These are phyloP conservation scores for Teratosphaeria viscida DNA, from an alignment of 2,329 filamentous ascomycete genomes.

Conservation along the genomic window DNA sequence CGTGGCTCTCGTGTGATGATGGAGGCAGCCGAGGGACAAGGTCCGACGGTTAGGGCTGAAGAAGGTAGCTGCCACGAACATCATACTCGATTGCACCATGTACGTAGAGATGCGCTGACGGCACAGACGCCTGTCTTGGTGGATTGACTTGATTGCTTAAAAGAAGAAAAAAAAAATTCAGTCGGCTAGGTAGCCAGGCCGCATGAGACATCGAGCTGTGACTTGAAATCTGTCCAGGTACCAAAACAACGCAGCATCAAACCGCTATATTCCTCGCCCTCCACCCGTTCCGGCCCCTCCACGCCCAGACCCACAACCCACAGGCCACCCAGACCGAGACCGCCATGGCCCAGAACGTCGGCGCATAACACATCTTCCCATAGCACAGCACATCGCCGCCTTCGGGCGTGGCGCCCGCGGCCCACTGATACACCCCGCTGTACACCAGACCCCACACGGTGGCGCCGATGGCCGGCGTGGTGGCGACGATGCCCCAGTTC, in stretches of 20 bases:
- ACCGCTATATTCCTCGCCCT: constrained; percentile 63
- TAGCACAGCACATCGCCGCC: constrained; percentile 57
- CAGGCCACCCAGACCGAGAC: constrained; percentile 69
- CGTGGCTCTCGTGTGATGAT: too few relatives aligned
- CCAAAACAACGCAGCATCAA: constrained; percentile 10
- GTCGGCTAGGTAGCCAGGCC: too few relatives aligned
- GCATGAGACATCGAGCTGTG: not conserved
- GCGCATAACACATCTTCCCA: constrained; percentile 68
- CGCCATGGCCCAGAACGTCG: constrained; percentile 79
- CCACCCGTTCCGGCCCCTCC: constrained; percentile 72
- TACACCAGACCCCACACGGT: constrained; percentile 90
- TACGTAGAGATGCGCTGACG: too few relatives aligned
- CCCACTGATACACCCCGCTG: constrained; percentile 64
- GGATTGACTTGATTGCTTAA: too few relatives aligned
- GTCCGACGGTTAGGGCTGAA: too few relatives aligned
- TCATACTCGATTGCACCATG: too few relatives aligned
- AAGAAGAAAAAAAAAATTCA: too few relatives aligned
- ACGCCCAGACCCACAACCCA: constrained; percentile 62
- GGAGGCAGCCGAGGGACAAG: too few relatives aligned
- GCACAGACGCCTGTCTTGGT: too few relatives aligned
- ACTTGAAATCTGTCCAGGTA: not conserved
- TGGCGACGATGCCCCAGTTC: constrained; percentile 92
- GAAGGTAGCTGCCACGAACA: too few relatives aligned
- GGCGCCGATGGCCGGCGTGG: constrained; percentile 78
- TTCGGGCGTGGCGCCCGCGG: constrained; percentile 35